Evolutionary conservation across 148 eudicot species (phyloP).

Genomic region (Tetragonia tetragonoides): DNA sequence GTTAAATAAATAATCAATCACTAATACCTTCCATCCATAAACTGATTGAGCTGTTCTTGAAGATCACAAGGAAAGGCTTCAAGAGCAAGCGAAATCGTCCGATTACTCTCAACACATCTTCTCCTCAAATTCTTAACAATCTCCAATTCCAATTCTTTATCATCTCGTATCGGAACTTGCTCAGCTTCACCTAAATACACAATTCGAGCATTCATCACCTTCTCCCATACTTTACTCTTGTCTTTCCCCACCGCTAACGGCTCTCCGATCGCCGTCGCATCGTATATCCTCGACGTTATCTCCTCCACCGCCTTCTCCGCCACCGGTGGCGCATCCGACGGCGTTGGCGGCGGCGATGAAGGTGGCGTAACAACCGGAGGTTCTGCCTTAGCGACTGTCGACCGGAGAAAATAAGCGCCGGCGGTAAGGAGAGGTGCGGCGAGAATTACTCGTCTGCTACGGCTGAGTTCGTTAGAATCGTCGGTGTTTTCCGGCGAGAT

Average conservation of each 20-base stretch:
- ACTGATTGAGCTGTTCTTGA: conserved; percentile 66
- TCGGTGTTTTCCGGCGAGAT: conserved; percentile 10
- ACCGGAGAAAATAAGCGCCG: conserved; percentile 58
- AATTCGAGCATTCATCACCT: conserved; percentile 78
- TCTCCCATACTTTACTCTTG: conserved; percentile 84
- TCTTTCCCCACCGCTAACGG: conserved; percentile 94
- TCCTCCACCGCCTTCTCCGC: conserved; percentile 23
- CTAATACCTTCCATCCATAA: conserved; percentile 52
- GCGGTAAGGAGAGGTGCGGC: conserved; percentile 52
- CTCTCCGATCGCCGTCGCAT: conserved; percentile 89
- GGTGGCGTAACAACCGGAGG: too few species aligned
- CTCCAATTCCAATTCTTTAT: conserved; percentile 78
- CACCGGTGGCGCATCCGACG: not conserved
- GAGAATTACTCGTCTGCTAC: conserved; percentile 50
- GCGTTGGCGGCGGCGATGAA: conserved; percentile 32
- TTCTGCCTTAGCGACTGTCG: conserved; percentile 50
- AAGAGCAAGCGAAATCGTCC: conserved; percentile 59
- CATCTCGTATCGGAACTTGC: conserved; percentile 75
- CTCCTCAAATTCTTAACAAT: conserved; percentile 68
- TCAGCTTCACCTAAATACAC: conserved; percentile 96
- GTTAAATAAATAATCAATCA: not conserved
- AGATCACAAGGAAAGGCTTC: conserved; percentile 85
- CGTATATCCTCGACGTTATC: conserved; percentile 72
- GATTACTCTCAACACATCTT: conserved; percentile 58
- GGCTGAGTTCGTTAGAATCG: conserved; percentile 18